Evolutionary conservation across 2,329 filamentous ascomycete genomes (phyloP), one percentile per base, ranked within the genome.

Genomic region (Xylaria sp.): DNA sequence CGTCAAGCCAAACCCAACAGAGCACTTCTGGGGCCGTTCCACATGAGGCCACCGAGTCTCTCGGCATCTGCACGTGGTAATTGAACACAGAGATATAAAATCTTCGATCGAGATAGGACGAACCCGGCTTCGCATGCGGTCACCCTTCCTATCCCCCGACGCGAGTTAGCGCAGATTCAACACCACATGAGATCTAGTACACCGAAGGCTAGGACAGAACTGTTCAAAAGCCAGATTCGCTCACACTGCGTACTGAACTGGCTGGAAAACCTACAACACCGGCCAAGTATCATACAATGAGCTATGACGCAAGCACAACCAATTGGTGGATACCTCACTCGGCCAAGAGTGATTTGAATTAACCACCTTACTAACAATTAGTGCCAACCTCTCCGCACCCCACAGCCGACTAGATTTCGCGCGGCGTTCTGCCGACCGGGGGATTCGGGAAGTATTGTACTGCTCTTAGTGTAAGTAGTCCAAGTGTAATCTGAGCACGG

Each of bases 301-400:
- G n/a, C n/a, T 36, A 56, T 50, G 43, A 62, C 30, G 23, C 34
- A 57, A 62, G 9, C 25, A 12, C 28, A 12, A 13, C 32, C 13
- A 13, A 28, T 41, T 36, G 36, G 20, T 41, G 28, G 30, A 28
- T 28, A 48, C 23, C n/a, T n/a, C 10, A 20, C 43, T 57, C 28
- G 20, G 61, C 65, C 57, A 57, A 62, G 56, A 56, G n/a, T 53
- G 25, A 66, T 68, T 65, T 68, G 66, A 65, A 55, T 68, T 68
- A 60, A 12, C 7, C 12, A 13, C n/a, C n/a, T 55, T 20, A 23
- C 18, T 7, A 28, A 45, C 32, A 20, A 43, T 53, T 41, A 41
- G 23, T 30, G 53, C 53, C n/a, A 8, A 15, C 55, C 12, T 61
- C 59, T 56, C 63, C 59, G 53, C 63, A 60, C 66, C 62, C 62